Conservation (phyloP, 768 basidiomycete genomes). For the Lepiota venenata region DNA sequence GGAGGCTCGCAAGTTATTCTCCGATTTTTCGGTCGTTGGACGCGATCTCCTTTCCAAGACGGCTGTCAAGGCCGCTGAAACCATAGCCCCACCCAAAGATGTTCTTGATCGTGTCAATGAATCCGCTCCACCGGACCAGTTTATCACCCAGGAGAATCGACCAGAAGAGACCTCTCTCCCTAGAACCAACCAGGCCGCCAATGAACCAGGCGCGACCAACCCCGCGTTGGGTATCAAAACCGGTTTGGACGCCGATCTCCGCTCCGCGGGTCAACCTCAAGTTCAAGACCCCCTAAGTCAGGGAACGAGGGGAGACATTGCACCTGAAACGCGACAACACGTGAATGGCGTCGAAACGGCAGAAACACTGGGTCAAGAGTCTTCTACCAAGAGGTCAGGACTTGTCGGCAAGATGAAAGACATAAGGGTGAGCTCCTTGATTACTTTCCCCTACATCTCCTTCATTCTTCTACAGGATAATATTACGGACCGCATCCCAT, state of each 20-base stretch:
- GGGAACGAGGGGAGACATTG: constrained; percentile 13
- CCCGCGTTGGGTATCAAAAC: constrained; percentile 21
- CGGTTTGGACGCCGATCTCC: too few relatives aligned
- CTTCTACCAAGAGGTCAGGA: constrained; percentile 28
- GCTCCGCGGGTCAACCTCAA: too few relatives aligned
- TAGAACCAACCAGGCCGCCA: constrained; percentile 25
- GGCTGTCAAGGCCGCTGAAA: constrained; percentile 66
- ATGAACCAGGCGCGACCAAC: constrained; percentile 50
- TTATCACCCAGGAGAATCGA: constrained; percentile 46
- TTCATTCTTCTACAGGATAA: constrained; percentile 19
- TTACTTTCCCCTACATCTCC: neutral
- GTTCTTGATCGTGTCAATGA: constrained; percentile 64
- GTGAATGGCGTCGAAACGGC: constrained; percentile 1
- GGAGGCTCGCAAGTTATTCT: constrained; percentile 85
- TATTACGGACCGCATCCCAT: constrained; percentile 53
- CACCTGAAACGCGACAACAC: constrained; percentile 4
- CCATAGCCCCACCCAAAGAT: constrained; percentile 64
- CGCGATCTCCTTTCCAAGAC: constrained; percentile 80
- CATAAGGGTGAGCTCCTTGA: constrained; percentile 16
- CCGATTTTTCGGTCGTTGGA: constrained; percentile 73
- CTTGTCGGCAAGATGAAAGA: constrained; percentile 31
- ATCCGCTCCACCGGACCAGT: constrained; percentile 64
- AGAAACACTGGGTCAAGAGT: constrained; percentile 10
- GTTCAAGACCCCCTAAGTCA: constrained; percentile 13
- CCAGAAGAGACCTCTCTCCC: constrained; percentile 30